These are phyloP conservation scores for Coleophoma eucalyptorum DNA, from an alignment of 2,329 filamentous ascomycete species.

Conservation along the genomic window DNA sequence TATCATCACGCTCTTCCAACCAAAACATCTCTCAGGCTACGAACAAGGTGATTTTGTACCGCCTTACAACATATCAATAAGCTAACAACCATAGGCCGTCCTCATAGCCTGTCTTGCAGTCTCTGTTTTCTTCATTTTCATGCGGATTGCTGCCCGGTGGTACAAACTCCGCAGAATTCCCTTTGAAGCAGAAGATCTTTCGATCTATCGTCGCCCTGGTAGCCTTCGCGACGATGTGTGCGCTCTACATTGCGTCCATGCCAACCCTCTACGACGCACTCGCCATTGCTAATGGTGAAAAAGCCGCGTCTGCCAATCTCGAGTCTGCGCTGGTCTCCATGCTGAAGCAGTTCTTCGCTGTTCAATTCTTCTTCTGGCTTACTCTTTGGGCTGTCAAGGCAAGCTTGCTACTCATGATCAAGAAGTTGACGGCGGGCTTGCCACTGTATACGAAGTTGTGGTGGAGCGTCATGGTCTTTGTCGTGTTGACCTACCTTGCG, in stretches of 20 bases:
- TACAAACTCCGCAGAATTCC: slow-evolving; percentile 7
- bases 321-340: slow-evolving; percentile 25
- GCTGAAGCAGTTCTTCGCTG: slow-evolving; percentile 33
- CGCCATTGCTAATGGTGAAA: slow-evolving; percentile 9
- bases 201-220: slow-evolving; percentile 11
- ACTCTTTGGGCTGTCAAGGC: slow-evolving; percentile 36
- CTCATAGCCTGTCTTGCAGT: slow-evolving; percentile 10
- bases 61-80: too few species aligned
- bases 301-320: slow-evolving; percentile 24
- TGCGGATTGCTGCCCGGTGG: slow-evolving; percentile 8
- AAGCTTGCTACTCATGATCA: slow-evolving; percentile 34
- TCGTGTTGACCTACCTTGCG: slow-evolving; percentile 24
- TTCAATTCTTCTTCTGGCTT: slow-evolving; percentile 32
- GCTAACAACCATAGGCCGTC: slow-evolving; percentile 3
- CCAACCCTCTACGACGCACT: not conserved
- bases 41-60: not conserved
- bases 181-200: slow-evolving; percentile 9
- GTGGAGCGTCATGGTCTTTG: slow-evolving; percentile 31
- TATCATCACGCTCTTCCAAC: not conserved
- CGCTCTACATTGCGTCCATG: slow-evolving; percentile 25
- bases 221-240: slow-evolving; percentile 24
- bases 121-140: slow-evolving; percentile 5
- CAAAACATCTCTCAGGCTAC: slow-evolving; percentile 6
- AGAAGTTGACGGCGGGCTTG: slow-evolving; percentile 29
- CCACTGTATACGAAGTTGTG: slow-evolving; percentile 29